Conservation (phyloP, 2,329 filamentous ascomycete genomes). For the Arthrinium phaeospermum region DNA sequence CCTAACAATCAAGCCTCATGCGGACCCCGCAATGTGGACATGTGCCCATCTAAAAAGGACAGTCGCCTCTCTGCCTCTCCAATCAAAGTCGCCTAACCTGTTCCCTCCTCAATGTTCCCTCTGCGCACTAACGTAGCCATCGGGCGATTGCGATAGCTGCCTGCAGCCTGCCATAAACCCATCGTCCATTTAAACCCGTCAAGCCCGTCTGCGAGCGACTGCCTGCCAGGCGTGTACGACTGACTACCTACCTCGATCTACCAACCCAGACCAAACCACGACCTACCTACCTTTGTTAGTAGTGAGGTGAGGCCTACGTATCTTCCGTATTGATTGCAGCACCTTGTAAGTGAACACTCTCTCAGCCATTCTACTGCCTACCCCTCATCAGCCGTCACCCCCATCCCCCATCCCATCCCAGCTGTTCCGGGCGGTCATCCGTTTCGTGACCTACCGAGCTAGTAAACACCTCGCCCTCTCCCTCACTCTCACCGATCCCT, state of each 20-base stretch:
- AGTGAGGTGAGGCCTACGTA: conserved; percentile 8
- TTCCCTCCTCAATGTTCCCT: neutral
- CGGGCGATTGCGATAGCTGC: conserved; percentile 13
- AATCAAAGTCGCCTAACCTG: conserved; percentile 9
- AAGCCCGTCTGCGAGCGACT: neutral
- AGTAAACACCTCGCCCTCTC: neutral
- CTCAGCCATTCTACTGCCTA: neutral
- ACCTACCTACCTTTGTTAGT: neutral
- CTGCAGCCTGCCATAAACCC: neutral
- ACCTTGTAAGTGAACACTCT: neutral
- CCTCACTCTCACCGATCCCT: neutral
- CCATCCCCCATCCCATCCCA: neutral
- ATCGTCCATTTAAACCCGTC: conserved; percentile 15
- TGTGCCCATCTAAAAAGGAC: conserved; percentile 1
- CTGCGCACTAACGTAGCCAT: neutral
- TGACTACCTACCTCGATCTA: neutral
- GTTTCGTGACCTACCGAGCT: conserved; percentile 8
- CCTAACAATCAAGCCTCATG: conserved; percentile 1
- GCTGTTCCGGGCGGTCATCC: neutral
- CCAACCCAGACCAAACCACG: neutral
- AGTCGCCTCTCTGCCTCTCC: neutral
- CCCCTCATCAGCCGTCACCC: neutral
- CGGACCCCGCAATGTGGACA: conserved; percentile 8
- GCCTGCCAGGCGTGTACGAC: neutral
- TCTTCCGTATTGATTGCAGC: neutral